phyloP scores from a whole-genome alignment of 352 stramenopile genomes.

The Globisporangium takayamanum region DNA sequence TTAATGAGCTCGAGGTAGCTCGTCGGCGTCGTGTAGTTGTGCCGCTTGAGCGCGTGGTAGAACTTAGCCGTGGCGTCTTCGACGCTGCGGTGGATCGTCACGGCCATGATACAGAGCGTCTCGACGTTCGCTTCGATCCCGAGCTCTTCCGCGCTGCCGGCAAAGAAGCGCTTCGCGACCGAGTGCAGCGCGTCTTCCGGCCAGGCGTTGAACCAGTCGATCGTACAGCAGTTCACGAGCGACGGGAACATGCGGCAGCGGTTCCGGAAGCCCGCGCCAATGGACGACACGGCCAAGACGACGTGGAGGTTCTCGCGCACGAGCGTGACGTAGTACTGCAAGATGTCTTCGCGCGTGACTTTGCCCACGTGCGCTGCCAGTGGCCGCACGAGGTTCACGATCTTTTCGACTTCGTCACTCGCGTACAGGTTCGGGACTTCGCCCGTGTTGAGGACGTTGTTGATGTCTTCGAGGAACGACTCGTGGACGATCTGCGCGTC shows the following conservation, averaged over 20 bases:
- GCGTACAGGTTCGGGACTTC: conserved; percentile 92
- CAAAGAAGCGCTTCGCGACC: conserved; percentile 89
- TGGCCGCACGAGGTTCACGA: conserved; percentile 77
- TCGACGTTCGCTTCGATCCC: conserved; percentile 88
- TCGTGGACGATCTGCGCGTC: conserved; percentile 92
- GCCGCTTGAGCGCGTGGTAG: conserved; percentile 80
- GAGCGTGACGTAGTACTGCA: conserved; percentile 86
- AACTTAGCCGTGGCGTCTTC: conserved; percentile 77
- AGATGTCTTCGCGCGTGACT: conserved; percentile 78
- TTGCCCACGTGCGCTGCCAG: conserved; percentile 73
- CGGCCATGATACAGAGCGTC: conserved; percentile 87
- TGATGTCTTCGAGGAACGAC: conserved; percentile 93
- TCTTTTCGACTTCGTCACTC: conserved; percentile 88
- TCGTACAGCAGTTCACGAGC: conserved; percentile 92
- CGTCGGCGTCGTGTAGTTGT: conserved; percentile 94
- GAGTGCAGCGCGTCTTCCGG: conserved; percentile 91
- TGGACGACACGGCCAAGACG: conserved; percentile 90
- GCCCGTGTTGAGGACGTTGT: conserved; percentile 92
- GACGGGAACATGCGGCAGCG: conserved; percentile 93
- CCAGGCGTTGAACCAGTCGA: conserved; percentile 96
- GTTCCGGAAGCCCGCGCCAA: conserved; percentile 89
- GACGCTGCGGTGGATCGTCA: conserved; percentile 91
- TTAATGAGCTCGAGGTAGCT: conserved; percentile 95
- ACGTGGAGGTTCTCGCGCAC: conserved; percentile 93
- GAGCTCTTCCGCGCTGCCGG: conserved; percentile 70